phyloP scores from a whole-genome alignment of 2,329 filamentous ascomycete genomes.

The Verticillium albo-atrum region DNA sequence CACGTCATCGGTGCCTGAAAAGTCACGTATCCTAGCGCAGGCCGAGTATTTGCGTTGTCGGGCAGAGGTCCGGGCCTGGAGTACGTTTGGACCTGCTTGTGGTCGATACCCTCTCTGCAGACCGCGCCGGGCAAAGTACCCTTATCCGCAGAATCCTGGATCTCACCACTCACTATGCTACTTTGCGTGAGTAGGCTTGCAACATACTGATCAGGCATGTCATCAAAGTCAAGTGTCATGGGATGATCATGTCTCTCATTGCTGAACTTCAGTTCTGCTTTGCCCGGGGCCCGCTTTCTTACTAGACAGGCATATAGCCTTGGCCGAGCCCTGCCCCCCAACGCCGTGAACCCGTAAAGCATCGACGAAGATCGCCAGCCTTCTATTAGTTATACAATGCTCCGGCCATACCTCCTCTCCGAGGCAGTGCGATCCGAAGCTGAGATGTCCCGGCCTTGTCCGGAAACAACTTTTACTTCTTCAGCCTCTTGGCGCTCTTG shows the following conservation, averaged over 20 bases:
- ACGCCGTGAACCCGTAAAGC: not conserved
- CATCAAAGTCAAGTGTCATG: not conserved
- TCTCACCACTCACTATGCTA: too few species aligned
- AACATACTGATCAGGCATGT: too few species aligned
- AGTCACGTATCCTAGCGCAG: too few species aligned
- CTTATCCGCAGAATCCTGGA: too few species aligned
- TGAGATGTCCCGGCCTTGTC: not conserved
- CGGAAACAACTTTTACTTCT: constrained; percentile 36
- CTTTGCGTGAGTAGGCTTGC: too few species aligned
- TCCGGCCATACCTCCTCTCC: not conserved
- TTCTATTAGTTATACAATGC: not conserved
- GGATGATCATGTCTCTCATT: not conserved
- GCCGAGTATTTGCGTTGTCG: too few species aligned
- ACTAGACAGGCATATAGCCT: not conserved
- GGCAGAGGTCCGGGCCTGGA: too few species aligned
- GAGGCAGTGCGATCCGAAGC: not conserved
- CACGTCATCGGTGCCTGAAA: too few species aligned
- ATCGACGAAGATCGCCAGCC: not conserved
- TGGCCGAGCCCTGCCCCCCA: not conserved
- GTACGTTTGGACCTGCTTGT: too few species aligned
- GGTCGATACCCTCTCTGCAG: too few species aligned
- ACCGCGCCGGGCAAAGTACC: too few species aligned
- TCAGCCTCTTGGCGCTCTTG: constrained; percentile 53
- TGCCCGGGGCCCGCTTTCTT: not conserved
- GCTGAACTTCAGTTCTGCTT: not conserved